These are phyloP conservation scores for Aspergillus sp. DNA, from an alignment of 2,329 filamentous ascomycete genomes.

Conservation along the genomic window DNA sequence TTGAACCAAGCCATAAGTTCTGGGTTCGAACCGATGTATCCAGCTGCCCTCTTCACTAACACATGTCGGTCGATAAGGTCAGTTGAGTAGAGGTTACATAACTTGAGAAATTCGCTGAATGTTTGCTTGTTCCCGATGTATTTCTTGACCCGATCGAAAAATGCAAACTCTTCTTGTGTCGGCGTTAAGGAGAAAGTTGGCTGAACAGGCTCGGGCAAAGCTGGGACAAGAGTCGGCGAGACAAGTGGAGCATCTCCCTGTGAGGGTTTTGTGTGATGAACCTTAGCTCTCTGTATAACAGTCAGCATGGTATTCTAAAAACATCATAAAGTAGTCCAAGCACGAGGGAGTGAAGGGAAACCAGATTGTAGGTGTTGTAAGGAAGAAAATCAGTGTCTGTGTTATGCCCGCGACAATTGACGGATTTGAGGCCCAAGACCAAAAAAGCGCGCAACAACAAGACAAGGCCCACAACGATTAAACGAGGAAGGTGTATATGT, in stretches of 20 bases:
- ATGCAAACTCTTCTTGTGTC: slow-evolving; percentile 79
- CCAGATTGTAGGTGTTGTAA: too few species aligned
- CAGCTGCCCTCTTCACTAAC: slow-evolving; percentile 76
- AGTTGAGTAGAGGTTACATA: slow-evolving; percentile 92
- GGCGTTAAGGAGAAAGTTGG: slow-evolving; percentile 73
- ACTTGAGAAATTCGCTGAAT: slow-evolving; percentile 94
- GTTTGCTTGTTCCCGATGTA: slow-evolving; percentile 88
- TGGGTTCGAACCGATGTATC: slow-evolving; percentile 82
- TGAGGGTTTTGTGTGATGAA: slow-evolving; percentile 66
- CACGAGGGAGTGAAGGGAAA: background rate
- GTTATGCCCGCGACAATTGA: background rate
- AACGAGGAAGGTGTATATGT: background rate
- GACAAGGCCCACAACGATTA: background rate
- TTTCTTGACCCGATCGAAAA: slow-evolving; percentile 97
- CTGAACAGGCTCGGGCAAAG: slow-evolving; percentile 81
- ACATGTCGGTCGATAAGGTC: slow-evolving; percentile 86
- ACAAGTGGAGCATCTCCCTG: slow-evolving; percentile 61
- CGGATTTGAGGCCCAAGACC: background rate
- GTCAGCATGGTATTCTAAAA: slow-evolving; percentile 16
- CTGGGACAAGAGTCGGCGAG: slow-evolving; percentile 84
- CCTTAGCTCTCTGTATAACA: slow-evolving; percentile 67
- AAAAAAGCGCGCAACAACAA: background rate
- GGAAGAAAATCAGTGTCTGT: background rate
- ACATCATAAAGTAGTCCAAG: background rate
- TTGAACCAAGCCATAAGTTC: slow-evolving; percentile 91